Conservation (phyloP, 2,329 filamentous ascomycete genomes). For the Neopestalotiopsis clavispora region DNA sequence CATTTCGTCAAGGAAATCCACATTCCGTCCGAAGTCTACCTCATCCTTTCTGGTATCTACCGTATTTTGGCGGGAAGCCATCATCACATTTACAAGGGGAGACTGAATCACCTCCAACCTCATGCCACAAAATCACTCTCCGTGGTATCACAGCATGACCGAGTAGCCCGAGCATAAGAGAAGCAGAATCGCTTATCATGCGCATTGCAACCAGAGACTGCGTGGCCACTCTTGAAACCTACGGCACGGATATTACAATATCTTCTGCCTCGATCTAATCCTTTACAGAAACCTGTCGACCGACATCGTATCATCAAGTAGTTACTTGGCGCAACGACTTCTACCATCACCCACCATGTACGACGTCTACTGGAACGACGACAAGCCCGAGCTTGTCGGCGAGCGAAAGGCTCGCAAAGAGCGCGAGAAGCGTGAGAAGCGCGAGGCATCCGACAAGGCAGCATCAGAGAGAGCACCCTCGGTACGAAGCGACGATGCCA, state of each 20-base stretch:
- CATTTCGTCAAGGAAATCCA: too few relatives aligned
- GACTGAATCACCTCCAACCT: too few relatives aligned
- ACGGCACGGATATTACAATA: neutral
- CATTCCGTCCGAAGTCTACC: too few relatives aligned
- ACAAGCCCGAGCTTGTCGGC: constrained; percentile 56
- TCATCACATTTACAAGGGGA: too few relatives aligned
- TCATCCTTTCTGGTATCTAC: neutral
- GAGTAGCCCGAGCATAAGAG: neutral
- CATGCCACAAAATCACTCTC: neutral
- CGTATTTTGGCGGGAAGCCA: neutral
- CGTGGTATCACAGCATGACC: constrained; percentile 9
- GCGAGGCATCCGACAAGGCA: constrained; percentile 27
- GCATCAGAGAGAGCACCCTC: constrained; percentile 29
- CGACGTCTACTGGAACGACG: constrained; percentile 64
- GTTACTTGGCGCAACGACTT: neutral
- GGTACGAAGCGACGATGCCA: constrained; percentile 33
- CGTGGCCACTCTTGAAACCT: neutral
- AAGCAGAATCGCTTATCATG: neutral
- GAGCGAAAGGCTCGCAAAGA: constrained; percentile 57
- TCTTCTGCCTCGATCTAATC: neutral
- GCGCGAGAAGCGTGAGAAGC: constrained; percentile 46
- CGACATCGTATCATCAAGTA: neutral
- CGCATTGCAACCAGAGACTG: neutral
- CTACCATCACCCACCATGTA: constrained; percentile 50
- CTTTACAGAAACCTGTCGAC: neutral